phyloP scores from a whole-genome alignment of 2,329 filamentous ascomycete genomes.

The Fusarium anguioides region DNA sequence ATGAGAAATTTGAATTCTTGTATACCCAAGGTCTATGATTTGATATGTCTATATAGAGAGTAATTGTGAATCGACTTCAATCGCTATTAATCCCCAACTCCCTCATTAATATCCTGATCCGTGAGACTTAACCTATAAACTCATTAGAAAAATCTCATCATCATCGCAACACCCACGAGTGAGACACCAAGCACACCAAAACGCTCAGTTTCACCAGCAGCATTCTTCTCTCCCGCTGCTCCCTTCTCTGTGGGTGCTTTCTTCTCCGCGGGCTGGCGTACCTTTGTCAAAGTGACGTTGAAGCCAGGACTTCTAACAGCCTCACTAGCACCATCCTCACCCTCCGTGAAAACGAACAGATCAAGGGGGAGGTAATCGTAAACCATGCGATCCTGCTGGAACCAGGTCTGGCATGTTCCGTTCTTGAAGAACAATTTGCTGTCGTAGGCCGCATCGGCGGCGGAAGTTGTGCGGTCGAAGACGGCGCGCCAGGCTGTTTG shows the following conservation, averaged over 20 bases:
- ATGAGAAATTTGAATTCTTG: too few species aligned
- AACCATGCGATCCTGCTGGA: conserved; percentile 47
- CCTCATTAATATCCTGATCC: neutral
- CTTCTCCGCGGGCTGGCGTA: conserved; percentile 37
- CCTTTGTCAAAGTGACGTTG: conserved; percentile 45
- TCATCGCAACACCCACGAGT: conserved; percentile 1
- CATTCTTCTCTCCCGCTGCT: neutral
- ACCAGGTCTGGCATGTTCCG: conserved; percentile 49
- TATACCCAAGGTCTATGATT: neutral
- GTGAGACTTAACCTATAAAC: conserved; percentile 10
- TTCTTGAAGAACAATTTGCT: conserved; percentile 44
- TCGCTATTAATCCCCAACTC: accelerated
- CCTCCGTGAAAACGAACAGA: conserved; percentile 46
- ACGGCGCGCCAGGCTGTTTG: conserved; percentile 50
- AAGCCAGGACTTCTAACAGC: conserved; percentile 43
- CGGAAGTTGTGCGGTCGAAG: conserved; percentile 39
- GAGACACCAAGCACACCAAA: conserved; percentile 4
- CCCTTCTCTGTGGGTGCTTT: conserved; percentile 38
- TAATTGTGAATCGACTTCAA: too few species aligned
- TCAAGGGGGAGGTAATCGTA: conserved; percentile 49
- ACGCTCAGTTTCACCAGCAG: neutral
- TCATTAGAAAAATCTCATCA: conserved; percentile 41
- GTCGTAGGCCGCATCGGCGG: conserved; percentile 35
- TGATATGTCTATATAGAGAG: neutral
- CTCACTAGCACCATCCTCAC: conserved; percentile 17